phyloP scores from a whole-genome alignment of 2,329 filamentous ascomycete species.

The Epichloe brachyelytri region DNA sequence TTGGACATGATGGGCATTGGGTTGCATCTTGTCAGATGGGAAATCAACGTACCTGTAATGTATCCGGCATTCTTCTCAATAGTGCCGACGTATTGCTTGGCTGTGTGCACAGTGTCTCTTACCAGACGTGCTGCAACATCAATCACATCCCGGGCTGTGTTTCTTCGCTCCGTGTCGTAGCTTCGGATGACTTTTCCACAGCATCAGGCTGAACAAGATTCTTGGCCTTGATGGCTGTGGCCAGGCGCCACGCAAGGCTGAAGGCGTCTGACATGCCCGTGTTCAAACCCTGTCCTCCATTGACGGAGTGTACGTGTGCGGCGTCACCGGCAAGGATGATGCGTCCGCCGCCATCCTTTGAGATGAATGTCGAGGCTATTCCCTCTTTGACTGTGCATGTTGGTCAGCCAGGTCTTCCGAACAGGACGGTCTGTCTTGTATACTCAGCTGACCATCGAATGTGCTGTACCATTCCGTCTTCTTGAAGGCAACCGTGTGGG shows the following conservation, averaged over 20 bases:
- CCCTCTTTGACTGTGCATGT: slow-evolving; percentile 24
- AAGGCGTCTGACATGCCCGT: slow-evolving; percentile 45
- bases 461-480: slow-evolving; percentile 37
- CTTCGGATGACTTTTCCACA: slow-evolving; percentile 21
- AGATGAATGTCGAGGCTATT: slow-evolving; percentile 26
- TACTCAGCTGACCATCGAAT: slow-evolving; percentile 27
- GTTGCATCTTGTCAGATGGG: background rate
- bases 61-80: slow-evolving; percentile 35
- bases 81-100: slow-evolving; percentile 32
- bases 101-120: slow-evolving; percentile 28
- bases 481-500: slow-evolving; percentile 28
- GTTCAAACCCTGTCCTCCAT: slow-evolving; percentile 46
- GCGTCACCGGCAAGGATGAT: slow-evolving; percentile 43
- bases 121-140: slow-evolving; percentile 33
- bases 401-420: background rate
- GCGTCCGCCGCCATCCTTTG: slow-evolving; percentile 26
- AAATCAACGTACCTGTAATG: slow-evolving; percentile 27
- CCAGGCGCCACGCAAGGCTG: slow-evolving; percentile 40
- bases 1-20: too few relatives aligned
- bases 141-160: slow-evolving; percentile 31
- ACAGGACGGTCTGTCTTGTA: background rate
- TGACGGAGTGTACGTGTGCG: slow-evolving; percentile 42
- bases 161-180: slow-evolving; percentile 31
- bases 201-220: slow-evolving; percentile 9
- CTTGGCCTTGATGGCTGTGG: slow-evolving; percentile 13